Base-by-base conservation (phyloP, 2,329 filamentous ascomycete species). In the Pyrenochaeta sp. region DNA sequence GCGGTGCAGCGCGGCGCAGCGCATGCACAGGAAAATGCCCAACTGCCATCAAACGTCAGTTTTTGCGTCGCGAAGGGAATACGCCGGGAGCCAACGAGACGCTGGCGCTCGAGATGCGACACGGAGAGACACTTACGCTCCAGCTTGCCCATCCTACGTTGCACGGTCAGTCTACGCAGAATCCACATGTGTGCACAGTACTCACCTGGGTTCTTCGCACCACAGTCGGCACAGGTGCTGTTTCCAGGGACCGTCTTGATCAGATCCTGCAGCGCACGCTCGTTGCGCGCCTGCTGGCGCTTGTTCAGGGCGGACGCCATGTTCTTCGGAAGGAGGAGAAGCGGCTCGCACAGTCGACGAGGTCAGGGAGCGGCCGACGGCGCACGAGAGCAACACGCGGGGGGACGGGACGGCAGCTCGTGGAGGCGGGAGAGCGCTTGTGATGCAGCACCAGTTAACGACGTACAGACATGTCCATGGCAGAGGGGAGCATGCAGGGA, bases 271-370 rank as follows among this genome's bases (percentile, higher is more conserved):
- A 99, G 80, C 42, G 84, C 79, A 69, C 90, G 90, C 78, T 99
- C 94, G 74, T 99, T 96, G 75, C 94, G 92, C 79, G 89, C 90
- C 81, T 96, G 93, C 77, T 96, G 90, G 75, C 94, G 90, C 82
- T 97, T 99, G 80, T 87, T 96, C 71, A 95, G 79, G 30, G 84
- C 80, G 41, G 82, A 81, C 43, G 89, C 82, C 89, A 92, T 94
- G 51, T 40, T 38, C 29, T 44, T 61, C 46, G 42, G 28, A 41
- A 39, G 35, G 45, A 55, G 46, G 46, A n/a, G n/a, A n/a, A 41
- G 52, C 47, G 42, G 54, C 45, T 58, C 51, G 53, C 49, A 48
- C 50, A 46, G 46, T 22, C 44, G 32, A 42, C 35, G 43, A 43
- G 40, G 44, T 48, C 35, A 50, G 46, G 51, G 56, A 48, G 36